Evolutionary conservation across 768 basidiomycete species (phyloP).

Genomic region (Russula vinacea): DNA sequence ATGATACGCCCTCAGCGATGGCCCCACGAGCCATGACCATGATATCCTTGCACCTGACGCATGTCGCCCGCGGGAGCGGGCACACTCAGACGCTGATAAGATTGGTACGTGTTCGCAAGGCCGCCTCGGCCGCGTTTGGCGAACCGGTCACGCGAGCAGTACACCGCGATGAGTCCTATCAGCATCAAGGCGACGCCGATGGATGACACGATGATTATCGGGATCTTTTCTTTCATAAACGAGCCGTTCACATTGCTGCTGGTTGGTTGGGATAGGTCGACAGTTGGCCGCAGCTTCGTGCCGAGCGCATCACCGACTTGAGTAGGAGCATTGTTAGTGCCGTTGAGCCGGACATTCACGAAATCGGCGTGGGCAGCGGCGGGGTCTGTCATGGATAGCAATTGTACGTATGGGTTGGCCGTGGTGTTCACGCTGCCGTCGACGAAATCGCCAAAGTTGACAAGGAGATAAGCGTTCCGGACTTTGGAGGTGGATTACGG

Average conservation of each 20-base stretch:
- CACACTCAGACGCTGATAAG: slow-evolving; percentile 8
- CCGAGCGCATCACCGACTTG: background rate
- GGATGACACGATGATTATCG: background rate
- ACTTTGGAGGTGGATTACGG: background rate
- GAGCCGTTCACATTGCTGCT: background rate
- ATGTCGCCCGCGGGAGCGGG: background rate
- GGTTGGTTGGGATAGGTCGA: background rate
- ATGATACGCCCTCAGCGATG: background rate
- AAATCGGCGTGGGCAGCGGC: background rate
- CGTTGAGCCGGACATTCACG: background rate
- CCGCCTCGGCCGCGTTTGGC: background rate
- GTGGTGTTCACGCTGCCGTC: background rate
- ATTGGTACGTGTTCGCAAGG: slow-evolving; percentile 2
- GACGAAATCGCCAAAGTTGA: background rate
- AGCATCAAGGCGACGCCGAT: background rate
- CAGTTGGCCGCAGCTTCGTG: background rate
- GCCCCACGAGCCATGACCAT: background rate
- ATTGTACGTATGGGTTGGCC: background rate
- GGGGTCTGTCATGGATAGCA: background rate
- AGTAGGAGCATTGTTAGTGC: background rate
- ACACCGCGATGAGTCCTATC: background rate
- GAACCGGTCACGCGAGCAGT: background rate
- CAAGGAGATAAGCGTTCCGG: background rate
- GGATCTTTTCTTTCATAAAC: background rate
- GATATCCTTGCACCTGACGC: slow-evolving; percentile 4